Evolutionary conservation across 371 early-diverging fungal genomes (phyloP).

Genomic region (Rhizopus sp.): DNA sequence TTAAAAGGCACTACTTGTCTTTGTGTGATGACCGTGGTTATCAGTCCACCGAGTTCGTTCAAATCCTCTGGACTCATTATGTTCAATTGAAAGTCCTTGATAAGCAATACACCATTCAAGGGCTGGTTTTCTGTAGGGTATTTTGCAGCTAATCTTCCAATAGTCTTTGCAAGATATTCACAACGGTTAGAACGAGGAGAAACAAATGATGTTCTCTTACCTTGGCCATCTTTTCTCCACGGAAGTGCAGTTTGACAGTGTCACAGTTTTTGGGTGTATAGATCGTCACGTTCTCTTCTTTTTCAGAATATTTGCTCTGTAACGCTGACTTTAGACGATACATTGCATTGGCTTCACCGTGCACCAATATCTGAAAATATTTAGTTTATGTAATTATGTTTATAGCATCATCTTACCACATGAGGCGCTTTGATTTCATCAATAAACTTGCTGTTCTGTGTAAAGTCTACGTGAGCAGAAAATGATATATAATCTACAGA

Average conservation of each 20-base stretch:
- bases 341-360: slow-evolving; percentile 99
- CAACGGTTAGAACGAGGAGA: neutral
- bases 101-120: slow-evolving; percentile 83
- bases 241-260: slow-evolving; percentile 89
- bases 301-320: slow-evolving; percentile 81
- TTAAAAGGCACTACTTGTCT: slow-evolving; percentile 77
- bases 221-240: slow-evolving; percentile 94
- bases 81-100: slow-evolving; percentile 87
- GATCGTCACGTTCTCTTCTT: slow-evolving; percentile 82
- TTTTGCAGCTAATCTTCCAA: slow-evolving; percentile 80
- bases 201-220: slow-evolving; percentile 34
- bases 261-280: slow-evolving; percentile 97
- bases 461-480: slow-evolving; percentile 99
- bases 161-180: slow-evolving; percentile 51
- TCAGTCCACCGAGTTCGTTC: slow-evolving; percentile 78
- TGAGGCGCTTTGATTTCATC: slow-evolving; percentile 96
- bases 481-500: slow-evolving; percentile 99
- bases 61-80: slow-evolving; percentile 82
- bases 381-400: neutral
- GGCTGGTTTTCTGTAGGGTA: slow-evolving; percentile 67
- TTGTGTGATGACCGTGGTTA: slow-evolving; percentile 78
- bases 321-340: slow-evolving; percentile 93
- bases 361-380: slow-evolving; percentile 83
- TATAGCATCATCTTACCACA: slow-evolving; percentile 63
- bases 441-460: slow-evolving; percentile 99